These are phyloP conservation scores for Endocalyx cinctus DNA, from an alignment of 2,329 filamentous ascomycete genomes.

Conservation along the genomic window DNA sequence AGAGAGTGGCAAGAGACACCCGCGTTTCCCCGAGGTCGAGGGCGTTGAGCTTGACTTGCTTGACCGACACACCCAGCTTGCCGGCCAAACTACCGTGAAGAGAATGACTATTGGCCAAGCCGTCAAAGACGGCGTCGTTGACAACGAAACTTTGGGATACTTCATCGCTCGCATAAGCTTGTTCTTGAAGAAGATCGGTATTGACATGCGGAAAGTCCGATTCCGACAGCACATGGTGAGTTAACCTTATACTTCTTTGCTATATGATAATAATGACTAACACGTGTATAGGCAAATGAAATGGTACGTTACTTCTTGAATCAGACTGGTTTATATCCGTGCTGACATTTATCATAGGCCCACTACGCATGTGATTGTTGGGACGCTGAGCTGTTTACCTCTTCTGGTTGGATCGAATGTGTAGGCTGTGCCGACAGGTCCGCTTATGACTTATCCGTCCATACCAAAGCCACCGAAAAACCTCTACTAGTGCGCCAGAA, in stretches of 20 bases:
- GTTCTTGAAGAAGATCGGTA: conserved; percentile 83
- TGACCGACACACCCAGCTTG: conserved; percentile 78
- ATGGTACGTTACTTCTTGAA: conserved; percentile 31
- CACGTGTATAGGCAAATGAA: conserved; percentile 41
- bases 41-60: conserved; percentile 80
- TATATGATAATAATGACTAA: too few species aligned
- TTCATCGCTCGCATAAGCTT: conserved; percentile 91
- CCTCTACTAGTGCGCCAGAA: conserved; percentile 81
- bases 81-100: conserved; percentile 73
- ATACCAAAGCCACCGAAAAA: conserved; percentile 86
- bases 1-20: conserved; percentile 88
- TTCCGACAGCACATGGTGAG: conserved; percentile 89
- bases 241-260: conserved; percentile 4
- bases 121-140: conserved; percentile 75
- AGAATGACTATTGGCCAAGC: conserved; percentile 80
- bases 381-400: conserved; percentile 91
- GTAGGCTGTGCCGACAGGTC: conserved; percentile 95
- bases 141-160: conserved; percentile 97
- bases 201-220: conserved; percentile 82
- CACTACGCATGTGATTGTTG: conserved; percentile 97
- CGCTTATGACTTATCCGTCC: conserved; percentile 89
- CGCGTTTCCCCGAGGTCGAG: conserved; percentile 79
- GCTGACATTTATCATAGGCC: too few species aligned
- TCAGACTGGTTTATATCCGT: too few species aligned
- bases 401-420: conserved; percentile 96